Evolutionary conservation across 768 basidiomycete species (phyloP), one percentile per base, ranked within the genome.

Genomic region (Xerocomus spinulosus): DNA sequence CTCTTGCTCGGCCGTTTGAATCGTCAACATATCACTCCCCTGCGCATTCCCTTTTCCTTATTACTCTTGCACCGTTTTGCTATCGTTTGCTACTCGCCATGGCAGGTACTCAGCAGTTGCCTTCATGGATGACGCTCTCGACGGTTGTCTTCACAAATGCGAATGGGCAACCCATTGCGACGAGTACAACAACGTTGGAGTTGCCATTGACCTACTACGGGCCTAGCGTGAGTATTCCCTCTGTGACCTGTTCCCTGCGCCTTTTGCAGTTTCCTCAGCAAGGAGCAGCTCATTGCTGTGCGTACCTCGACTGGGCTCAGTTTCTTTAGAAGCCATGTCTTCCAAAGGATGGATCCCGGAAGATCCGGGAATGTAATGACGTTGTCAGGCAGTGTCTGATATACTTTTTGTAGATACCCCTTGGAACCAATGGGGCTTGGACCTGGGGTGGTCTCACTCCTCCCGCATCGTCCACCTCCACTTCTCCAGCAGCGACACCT

Each of bases 131-230:
- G 53, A 79, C 85, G 2, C 70, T 76, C 26, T 70, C 72, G 29
- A 71, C 75, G 26, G 71, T 79, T 15, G 68, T 79, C 25, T 61
- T 81, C 39, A 80, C 79, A 7, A 72, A 80, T 58, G 68, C 71
- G 3, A 71, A 69, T 43, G 85, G 84, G 41, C 66, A 67, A 18
- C 74, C 77, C 28, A 56, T 81, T 46, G 71, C 78, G 40, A 87
- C 84, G 13, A 71, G 73, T 35, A 81, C 80, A 21, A 69, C 85
- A 21, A 69, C 84, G 9, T 57, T 87, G 23, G 79, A 75, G 55
- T 61, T 90, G 42, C 85, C 89, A 33, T 69, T 89, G 55, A 90
- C 88, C 0, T 92, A 91, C 67, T 88, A 78, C 55, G 89, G 89
- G 25, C 87, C 89, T 44, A 82, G 83, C 64, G 87, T 90, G 61